Percentiles rank a stretch among this genome's conserved stretches.
Evolutionary conservation across 129 eudicot species (phyloP).

Genomic region (Artemisia tridentata): DNA sequence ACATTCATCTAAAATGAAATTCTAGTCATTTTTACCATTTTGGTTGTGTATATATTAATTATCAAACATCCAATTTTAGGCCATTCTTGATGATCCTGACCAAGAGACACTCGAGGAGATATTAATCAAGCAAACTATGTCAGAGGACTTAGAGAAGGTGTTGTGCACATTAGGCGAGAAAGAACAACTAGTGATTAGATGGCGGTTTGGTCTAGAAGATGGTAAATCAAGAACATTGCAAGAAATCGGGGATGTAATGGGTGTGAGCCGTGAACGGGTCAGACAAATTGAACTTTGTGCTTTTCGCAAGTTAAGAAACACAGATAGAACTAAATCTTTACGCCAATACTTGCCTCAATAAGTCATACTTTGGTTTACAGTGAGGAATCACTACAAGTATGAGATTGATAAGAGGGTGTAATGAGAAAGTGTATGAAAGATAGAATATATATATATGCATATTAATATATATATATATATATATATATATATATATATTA

Average conservation of each 20-base stretch:
- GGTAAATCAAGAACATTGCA: conserved; percentile 77
- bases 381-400: no score
- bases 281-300: conserved; percentile 81
- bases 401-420: no score
- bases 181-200: conserved; percentile 63
- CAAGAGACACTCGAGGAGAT: conserved; percentile 73
- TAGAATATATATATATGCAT: no score
- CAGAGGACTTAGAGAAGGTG: conserved; percentile 62
- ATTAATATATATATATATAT: no score
- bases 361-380: background rate
- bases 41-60: background rate
- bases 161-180: conserved; percentile 55
- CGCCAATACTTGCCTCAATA: conserved; percentile 57
- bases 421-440: background rate
- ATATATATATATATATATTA: no score
- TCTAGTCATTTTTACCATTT: background rate
- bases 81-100: conserved; percentile 70
- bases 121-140: conserved; percentile 60
- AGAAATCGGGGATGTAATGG: conserved; percentile 89
- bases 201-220: conserved; percentile 78
- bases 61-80: conserved; percentile 41
- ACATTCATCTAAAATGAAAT: no score
- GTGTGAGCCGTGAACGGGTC: conserved; percentile 89
- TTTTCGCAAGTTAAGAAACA: conserved; percentile 72
- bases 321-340: conserved; percentile 59